Base-by-base conservation (phyloP, 306 rosid species). In the Vicia sativa region DNA sequence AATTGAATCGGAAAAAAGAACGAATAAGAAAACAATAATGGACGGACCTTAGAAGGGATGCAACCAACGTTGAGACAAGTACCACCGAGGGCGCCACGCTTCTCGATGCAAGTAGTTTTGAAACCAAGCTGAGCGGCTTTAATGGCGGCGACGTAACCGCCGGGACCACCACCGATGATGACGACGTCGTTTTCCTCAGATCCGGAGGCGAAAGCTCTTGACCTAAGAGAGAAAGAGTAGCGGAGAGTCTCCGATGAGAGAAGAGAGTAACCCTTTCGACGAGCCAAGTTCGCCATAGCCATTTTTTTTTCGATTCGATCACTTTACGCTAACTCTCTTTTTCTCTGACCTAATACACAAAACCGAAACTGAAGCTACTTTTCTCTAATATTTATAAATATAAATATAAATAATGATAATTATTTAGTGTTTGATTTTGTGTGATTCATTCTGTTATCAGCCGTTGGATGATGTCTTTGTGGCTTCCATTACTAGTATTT, bases 51-150 rank as follows among this genome's bases (percentile, higher is more conserved):
- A 39, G 98, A 93, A 35, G 98, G 97, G 79, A 93, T 93, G 71
- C 98, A 93, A n/a, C 97, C 99, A 0, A 95, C 97, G 83, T 95
- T 95, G 66, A 95, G 99, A 67, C 99, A 95, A 46, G 99, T 95
- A 4, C 99, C 99, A 14, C 99, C 99, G 9, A 95, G 99, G 65
- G 97, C 11, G 3, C 97, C 97, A 29, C 96, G 97, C 91, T 90
- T 95, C 86, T 95, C 99, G 83, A 95, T 87, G 77, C 99, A 95
- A 62, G 99, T 84, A 59, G 99, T 95, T 76, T 90, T 95, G 65
- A 95, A 96, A 3, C 99, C 99, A 0, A 95, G 74, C 84, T 95
- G 99, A 10, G 99, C 84, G 14, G 99, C 97, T 84, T 95, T 95
- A 64, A 95, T 95, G 74, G 99, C 99, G 45, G 97, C 99, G 18